A percentile compares a stretch with the other conserved stretches of the same genome.
Evolutionary conservation across 169 alveolate genomes (phyloP).

Genomic region (Babesia divergens): DNA sequence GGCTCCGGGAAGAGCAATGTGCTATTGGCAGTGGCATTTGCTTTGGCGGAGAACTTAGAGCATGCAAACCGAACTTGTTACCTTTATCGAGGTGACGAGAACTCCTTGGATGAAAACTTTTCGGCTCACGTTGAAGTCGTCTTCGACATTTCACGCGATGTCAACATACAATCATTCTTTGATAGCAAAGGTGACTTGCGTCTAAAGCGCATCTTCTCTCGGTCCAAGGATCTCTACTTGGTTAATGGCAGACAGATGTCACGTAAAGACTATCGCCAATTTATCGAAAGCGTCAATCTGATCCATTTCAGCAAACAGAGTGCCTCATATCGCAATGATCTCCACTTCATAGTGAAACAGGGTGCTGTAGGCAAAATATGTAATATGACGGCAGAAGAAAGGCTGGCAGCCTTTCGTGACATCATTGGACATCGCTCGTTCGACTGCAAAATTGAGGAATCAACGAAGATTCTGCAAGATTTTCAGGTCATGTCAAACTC

Average conservation of each 20-base stretch:
- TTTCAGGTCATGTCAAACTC: slow-evolving; percentile 4
- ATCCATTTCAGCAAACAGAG: slow-evolving; percentile 23
- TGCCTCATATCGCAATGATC: slow-evolving; percentile 27
- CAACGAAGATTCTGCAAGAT: slow-evolving; percentile 34
- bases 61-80: slow-evolving; percentile 16
- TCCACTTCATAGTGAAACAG: slow-evolving; percentile 49
- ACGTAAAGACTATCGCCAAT: slow-evolving; percentile 55
- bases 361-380: slow-evolving; percentile 45
- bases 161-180: not conserved
- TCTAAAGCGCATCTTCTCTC: slow-evolving; percentile 41
- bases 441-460: slow-evolving; percentile 42
- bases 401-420: slow-evolving; percentile 48
- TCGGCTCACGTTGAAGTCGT: slow-evolving; percentile 49
- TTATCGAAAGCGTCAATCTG: slow-evolving; percentile 35
- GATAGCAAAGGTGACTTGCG: slow-evolving; percentile 31
- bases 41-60: slow-evolving; percentile 26
- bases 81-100: slow-evolving; percentile 51
- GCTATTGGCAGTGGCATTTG: slow-evolving; percentile 51
- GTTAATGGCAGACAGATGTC: slow-evolving; percentile 48
- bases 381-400: slow-evolving; percentile 21
- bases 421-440: slow-evolving; percentile 49
- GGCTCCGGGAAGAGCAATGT: slow-evolving; percentile 66
- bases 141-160: slow-evolving; percentile 26
- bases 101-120: slow-evolving; percentile 27
- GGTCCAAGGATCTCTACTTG: slow-evolving; percentile 38